Base-by-base conservation (phyloP, 2,329 filamentous ascomycete genomes). In the Escovopsis sp. region DNA sequence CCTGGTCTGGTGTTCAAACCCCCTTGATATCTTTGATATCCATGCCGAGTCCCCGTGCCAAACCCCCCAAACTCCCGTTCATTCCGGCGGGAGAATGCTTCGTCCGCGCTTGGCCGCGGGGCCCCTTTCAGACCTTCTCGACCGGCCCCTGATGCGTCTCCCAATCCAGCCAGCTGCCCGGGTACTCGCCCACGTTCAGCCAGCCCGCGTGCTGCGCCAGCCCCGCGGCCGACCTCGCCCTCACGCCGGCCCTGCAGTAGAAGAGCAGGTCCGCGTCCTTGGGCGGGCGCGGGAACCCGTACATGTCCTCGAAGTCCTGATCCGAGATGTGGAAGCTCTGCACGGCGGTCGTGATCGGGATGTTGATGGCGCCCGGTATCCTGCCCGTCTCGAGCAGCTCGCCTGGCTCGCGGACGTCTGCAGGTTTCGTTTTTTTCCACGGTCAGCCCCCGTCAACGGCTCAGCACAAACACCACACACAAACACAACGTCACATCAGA, bases 221-320 rank as follows among this genome's bases (percentile, higher is more conserved):
- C 49, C 73, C 70, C 6, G 87, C 87, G 6, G 88, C 88, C 1
- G 83, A 75, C 38, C 71, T 68, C 52, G 85, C 86, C 57, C 91
- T 71, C 49, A 96, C 85, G 2, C 91, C 91, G 0, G 88, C 80
- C 66, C 86, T 93, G 65, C 91, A 98, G 62, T 94, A 96, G 55
- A 96, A 91, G 4, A 96, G 71, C 12, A 94, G 59, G 49, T 75
- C 68, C 30, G 61, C 59, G 37, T 75, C 68, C 46, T 66, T 66
- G 3, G 54, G 53, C 0, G 70, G 88, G 47, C 85, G 82, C 45
- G 70, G 64, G 55, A 83, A 94, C 4, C 86, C 88, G 61, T 86
- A 88, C 12, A 80, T 67, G 46, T 86, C 84, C 56, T 83, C 74
- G 56, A 96, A 96, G 49, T 94, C 87, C 11, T 85, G 82, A 0